Conservation (phyloP, 176 grass and related monocot species). For the Otatea glauca region DNA sequence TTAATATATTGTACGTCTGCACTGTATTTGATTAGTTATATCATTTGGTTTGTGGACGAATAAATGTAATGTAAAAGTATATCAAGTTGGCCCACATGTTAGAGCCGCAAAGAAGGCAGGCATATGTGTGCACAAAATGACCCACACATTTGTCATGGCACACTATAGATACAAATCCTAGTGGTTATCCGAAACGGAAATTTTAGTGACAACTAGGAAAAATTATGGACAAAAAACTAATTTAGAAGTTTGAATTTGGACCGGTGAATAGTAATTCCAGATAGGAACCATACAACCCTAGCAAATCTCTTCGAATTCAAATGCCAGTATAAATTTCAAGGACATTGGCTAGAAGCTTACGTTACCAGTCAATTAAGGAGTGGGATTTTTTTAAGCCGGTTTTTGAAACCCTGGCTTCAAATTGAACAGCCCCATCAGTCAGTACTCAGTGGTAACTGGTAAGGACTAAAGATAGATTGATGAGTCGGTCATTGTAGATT, state of each 20-base stretch:
- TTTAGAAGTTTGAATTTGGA: neutral
- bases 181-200: neutral
- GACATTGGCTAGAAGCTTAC: neutral
- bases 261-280: neutral
- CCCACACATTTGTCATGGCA: neutral
- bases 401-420: neutral
- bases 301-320: neutral
- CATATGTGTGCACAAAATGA: neutral
- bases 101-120: neutral
- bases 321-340: neutral
- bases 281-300: neutral
- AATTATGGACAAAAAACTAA: neutral
- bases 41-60: neutral
- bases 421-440: neutral
- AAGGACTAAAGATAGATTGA: neutral
- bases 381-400: neutral
- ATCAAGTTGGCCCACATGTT: neutral
- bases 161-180: neutral
- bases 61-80: neutral
- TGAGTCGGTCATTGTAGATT: neutral
- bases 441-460: too few relatives aligned
- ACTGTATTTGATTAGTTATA: neutral
- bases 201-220: neutral
- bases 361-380: neutral
- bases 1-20: neutral